Percentiles rank a stretch among this genome's conserved stretches.
phyloP scores from a whole-genome alignment of 345 rosid species.

The Salix caprea region DNA sequence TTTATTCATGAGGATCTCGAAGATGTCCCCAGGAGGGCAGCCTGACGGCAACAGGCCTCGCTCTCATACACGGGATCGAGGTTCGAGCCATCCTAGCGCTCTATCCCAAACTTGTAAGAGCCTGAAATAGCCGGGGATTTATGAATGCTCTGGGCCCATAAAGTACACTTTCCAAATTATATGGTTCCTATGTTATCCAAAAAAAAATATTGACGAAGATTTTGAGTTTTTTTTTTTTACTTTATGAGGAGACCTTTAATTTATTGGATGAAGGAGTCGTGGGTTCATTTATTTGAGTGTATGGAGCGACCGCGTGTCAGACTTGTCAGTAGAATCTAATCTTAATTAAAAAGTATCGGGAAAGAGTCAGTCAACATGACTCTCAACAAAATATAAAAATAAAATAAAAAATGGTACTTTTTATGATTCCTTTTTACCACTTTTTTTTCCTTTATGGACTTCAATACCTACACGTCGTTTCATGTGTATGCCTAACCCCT shows the following conservation, averaged over 20 bases:
- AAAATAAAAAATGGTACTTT: constrained; percentile 1
- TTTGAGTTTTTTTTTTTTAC: neutral
- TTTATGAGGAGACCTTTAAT: no score
- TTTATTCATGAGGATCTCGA: neutral
- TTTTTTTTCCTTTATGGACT: neutral
- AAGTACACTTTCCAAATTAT: no score
- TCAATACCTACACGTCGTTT: neutral
- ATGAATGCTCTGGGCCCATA: no score
- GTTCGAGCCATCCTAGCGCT: no score
- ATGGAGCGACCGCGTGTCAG: neutral
- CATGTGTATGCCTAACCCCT: neutral
- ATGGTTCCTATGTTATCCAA: no score
- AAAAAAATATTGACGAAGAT: neutral
- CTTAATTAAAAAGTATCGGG: neutral
- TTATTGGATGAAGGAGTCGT: neutral
- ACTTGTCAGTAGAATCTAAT: neutral
- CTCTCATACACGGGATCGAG: no score
- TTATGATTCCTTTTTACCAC: neutral
- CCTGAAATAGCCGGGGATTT: no score
- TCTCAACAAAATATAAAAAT: neutral
- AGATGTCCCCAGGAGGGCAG: no score
- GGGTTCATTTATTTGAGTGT: neutral
- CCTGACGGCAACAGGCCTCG: no score
- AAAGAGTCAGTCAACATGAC: constrained; percentile 7
- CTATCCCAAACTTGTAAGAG: no score